phyloP scores from a whole-genome alignment of 225 moss, liverwort and hornwort species.

The Polytrichum formosum region DNA sequence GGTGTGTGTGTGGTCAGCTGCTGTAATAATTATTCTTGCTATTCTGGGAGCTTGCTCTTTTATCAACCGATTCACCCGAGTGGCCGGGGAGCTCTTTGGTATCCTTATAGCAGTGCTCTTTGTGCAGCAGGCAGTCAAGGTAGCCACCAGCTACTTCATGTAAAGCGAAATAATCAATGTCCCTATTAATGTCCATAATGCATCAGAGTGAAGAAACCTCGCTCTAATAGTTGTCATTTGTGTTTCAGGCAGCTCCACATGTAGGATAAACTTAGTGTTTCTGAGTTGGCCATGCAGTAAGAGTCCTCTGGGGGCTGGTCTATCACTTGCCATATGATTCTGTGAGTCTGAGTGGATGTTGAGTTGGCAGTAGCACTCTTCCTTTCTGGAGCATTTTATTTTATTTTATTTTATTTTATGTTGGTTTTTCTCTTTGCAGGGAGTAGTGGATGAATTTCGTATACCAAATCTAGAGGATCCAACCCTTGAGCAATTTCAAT shows the following conservation, averaged over 20 bases:
- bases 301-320: no score
- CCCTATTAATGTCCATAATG: not conserved
- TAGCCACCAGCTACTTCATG: conserved; percentile 1
- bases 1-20: conserved; percentile 82
- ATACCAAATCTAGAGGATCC: conserved; percentile 41
- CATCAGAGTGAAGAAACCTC: no score
- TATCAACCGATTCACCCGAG: conserved; percentile 72
- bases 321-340: no score
- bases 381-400: no score
- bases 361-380: no score
- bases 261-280: no score
- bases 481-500: conserved; percentile 42
- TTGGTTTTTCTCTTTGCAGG: conserved; percentile 31
- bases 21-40: conserved; percentile 52
- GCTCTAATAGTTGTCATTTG: no score
- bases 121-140: conserved; percentile 76
- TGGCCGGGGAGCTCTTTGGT: conserved; percentile 86
- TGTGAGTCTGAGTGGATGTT: no score
- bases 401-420: no score
- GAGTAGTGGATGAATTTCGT: conserved; percentile 62
- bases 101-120: conserved; percentile 77
- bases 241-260: no score
- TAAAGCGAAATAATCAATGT: no score
- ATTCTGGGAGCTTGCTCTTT: conserved; percentile 71
- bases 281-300: no score